A percentile compares a stretch with the other conserved stretches of the same genome.
These are phyloP conservation scores for Diaporthe sp. DNA, from an alignment of 2,329 filamentous ascomycete species.

Conservation along the genomic window DNA sequence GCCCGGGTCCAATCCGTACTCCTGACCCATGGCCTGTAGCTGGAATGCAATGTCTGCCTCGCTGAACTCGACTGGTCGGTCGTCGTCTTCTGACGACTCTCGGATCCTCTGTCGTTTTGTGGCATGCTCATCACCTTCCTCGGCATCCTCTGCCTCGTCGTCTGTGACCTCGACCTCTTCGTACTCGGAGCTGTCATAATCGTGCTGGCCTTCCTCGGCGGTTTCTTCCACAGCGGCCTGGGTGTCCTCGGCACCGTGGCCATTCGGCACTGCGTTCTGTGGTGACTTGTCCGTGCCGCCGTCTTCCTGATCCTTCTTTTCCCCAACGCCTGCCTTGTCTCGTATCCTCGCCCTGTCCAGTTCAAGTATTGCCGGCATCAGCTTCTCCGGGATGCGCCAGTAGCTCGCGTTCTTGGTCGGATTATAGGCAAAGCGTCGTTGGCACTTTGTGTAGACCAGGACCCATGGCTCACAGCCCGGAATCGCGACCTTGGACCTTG, in stretches of 20 bases:
- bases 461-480: slow-evolving; percentile 89
- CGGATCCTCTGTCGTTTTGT: slow-evolving; percentile 63
- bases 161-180: slow-evolving; percentile 80
- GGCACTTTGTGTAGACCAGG: slow-evolving; percentile 91
- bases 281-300: slow-evolving; percentile 36
- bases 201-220: slow-evolving; percentile 54
- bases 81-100: slow-evolving; percentile 53
- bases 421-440: slow-evolving; percentile 92
- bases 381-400: slow-evolving; percentile 92
- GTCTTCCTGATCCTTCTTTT: slow-evolving; percentile 37
- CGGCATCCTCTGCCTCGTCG: slow-evolving; percentile 65
- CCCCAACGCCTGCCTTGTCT: slow-evolving; percentile 59
- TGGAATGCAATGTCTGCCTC: slow-evolving; percentile 97
- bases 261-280: slow-evolving; percentile 29
- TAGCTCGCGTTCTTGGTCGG: slow-evolving; percentile 87
- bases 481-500: slow-evolving; percentile 82
- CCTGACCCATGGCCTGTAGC: slow-evolving; percentile 87
- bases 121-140: slow-evolving; percentile 61
- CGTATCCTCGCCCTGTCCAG: slow-evolving; percentile 80
- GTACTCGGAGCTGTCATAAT: slow-evolving; percentile 77
- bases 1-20: slow-evolving; percentile 83
- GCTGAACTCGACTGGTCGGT: slow-evolving; percentile 79
- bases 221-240: slow-evolving; percentile 52
- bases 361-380: slow-evolving; percentile 81
- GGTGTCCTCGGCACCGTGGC: slow-evolving; percentile 46